Percentiles rank a stretch among this genome's conserved stretches.
Conservation (phyloP, 495 filamentous ascomycete genomes). For the Penicillium coprophilum region DNA sequence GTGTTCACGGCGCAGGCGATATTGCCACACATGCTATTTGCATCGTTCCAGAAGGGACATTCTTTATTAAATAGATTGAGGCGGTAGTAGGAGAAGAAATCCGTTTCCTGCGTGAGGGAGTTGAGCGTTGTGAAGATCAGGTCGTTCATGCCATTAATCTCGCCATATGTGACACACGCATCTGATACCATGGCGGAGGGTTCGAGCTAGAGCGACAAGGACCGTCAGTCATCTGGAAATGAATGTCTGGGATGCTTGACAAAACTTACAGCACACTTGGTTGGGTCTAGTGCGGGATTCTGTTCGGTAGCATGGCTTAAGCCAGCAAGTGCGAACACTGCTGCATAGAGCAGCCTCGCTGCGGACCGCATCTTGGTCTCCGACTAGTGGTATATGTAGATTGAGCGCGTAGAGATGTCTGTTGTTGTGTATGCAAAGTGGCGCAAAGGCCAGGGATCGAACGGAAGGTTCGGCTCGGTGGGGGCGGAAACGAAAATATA, state of each 20-base stretch:
- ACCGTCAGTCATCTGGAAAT: conserved; percentile 5
- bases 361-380: conserved; percentile 60
- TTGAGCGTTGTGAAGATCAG: conserved; percentile 76
- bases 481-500: not conserved
- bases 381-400: conserved; percentile 2
- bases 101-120: conserved; percentile 78
- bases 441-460: conserved; percentile 14
- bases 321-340: conserved; percentile 69
- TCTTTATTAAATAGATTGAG: conserved; percentile 93
- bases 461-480: not conserved
- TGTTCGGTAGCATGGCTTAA: conserved; percentile 45
- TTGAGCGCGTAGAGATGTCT: not conserved
- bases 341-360: conserved; percentile 69
- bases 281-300: conserved; percentile 38
- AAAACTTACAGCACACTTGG: conserved; percentile 66
- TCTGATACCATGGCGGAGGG: conserved; percentile 70
- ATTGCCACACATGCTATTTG: conserved; percentile 93
- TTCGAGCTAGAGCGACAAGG: conserved; percentile 52
- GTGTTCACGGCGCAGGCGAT: conserved; percentile 98
- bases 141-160: conserved; percentile 79
- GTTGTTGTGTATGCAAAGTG: conserved; percentile 17
- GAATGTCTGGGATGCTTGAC: not conserved
- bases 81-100: conserved; percentile 97
- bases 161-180: conserved; percentile 88
- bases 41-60: conserved; percentile 95